These are phyloP conservation scores for Xylaria sp. DNA, from an alignment of 2,329 filamentous ascomycete species.

Conservation along the genomic window DNA sequence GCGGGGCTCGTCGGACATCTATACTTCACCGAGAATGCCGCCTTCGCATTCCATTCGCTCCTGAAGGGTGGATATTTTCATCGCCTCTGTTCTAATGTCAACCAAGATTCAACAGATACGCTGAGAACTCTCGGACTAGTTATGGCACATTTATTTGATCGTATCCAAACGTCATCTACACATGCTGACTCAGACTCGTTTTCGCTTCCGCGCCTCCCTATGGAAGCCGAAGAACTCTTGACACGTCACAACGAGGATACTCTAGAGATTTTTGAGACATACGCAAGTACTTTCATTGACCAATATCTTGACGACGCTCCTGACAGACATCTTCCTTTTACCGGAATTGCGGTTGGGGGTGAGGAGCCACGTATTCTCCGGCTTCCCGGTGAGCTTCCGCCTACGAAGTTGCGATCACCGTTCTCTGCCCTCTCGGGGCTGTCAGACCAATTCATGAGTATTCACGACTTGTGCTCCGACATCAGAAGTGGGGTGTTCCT, in stretches of 20 bases:
- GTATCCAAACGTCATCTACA: slow-evolving; percentile 57
- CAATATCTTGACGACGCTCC: slow-evolving; percentile 66
- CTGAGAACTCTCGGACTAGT: slow-evolving; percentile 71
- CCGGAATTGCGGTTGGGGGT: slow-evolving; percentile 43
- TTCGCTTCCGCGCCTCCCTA: slow-evolving; percentile 72
- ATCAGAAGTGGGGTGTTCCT: slow-evolving; percentile 77
- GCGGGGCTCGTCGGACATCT: slow-evolving; percentile 76
- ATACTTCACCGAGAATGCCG: slow-evolving; percentile 80
- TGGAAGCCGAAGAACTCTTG: slow-evolving; percentile 66
- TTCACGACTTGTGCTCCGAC: slow-evolving; percentile 74
- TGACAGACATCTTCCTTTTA: slow-evolving; percentile 70
- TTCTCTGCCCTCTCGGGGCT: slow-evolving; percentile 79
- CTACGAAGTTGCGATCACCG: slow-evolving; percentile 65
- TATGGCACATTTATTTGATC: slow-evolving; percentile 76
- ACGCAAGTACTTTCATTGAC: slow-evolving; percentile 75
- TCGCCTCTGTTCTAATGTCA: slow-evolving; percentile 28
- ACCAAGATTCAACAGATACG: not conserved
- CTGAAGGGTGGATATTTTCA: slow-evolving; percentile 61
- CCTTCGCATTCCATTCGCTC: slow-evolving; percentile 81
- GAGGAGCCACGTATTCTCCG: slow-evolving; percentile 19
- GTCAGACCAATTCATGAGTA: slow-evolving; percentile 70
- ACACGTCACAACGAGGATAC: slow-evolving; percentile 72
- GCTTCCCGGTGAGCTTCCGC: slow-evolving; percentile 28
- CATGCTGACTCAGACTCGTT: slow-evolving; percentile 72
- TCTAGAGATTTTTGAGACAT: slow-evolving; percentile 72